These are phyloP conservation scores for Besnoitia besnoiti DNA, from an alignment of 169 alveolate species.

Conservation along the genomic window DNA sequence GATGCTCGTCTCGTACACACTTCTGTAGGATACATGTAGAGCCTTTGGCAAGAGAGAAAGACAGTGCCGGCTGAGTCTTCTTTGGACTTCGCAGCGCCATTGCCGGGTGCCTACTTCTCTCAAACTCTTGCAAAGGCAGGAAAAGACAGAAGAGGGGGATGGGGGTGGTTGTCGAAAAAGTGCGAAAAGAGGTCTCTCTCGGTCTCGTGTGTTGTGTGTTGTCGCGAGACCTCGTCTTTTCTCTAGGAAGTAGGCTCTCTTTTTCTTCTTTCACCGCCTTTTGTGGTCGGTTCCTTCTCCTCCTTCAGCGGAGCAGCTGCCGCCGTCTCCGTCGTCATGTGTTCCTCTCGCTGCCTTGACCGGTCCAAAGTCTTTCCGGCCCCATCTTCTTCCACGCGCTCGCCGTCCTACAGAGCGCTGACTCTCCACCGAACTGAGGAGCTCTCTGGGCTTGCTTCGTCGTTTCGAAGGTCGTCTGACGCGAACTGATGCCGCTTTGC, in stretches of 20 bases:
- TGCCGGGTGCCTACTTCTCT: too few species aligned
- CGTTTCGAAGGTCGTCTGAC: neutral
- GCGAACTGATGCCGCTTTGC: neutral
- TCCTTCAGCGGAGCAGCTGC: neutral
- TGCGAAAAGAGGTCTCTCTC: neutral
- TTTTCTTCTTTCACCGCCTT: too few species aligned
- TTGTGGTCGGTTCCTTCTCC: neutral
- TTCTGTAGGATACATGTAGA: too few species aligned
- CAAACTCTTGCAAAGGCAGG: neutral
- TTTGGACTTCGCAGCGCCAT: too few species aligned
- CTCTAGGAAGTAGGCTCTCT: too few species aligned
- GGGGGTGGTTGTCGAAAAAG: neutral
- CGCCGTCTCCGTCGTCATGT: too few species aligned
- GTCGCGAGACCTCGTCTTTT: neutral
- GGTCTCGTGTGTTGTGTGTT: neutral
- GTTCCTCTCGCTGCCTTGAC: neutral
- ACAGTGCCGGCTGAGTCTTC: too few species aligned
- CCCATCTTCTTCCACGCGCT: neutral
- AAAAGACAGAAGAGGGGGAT: neutral
- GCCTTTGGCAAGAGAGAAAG: too few species aligned
- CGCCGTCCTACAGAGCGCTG: neutral
- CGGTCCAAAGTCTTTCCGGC: neutral
- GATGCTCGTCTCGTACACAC: too few species aligned
- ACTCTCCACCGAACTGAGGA: neutral
- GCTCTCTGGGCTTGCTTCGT: neutral